Percentiles rank a stretch among this genome's conserved stretches.
phyloP scores from a whole-genome alignment of 345 rosid species.

The Eucalyptus cloeziana region DNA sequence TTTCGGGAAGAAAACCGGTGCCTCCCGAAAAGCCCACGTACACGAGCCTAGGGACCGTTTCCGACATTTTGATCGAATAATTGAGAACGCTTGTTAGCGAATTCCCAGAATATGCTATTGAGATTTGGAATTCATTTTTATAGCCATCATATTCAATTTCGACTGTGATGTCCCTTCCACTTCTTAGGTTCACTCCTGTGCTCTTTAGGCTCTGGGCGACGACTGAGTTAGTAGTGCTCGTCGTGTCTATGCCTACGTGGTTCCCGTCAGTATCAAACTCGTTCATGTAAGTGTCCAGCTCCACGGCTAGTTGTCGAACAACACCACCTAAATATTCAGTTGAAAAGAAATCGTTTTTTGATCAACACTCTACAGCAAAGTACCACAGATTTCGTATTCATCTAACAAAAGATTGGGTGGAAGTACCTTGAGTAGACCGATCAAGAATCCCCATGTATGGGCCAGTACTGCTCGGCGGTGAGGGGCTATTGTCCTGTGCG shows the following conservation, averaged over 20 bases:
- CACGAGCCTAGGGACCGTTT: conserved; percentile 5
- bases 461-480: conserved; percentile 13
- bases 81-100: conserved; percentile 6
- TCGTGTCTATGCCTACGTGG: conserved; percentile 17
- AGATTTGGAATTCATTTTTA: neutral
- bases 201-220: conserved; percentile 2
- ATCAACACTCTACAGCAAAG: neutral
- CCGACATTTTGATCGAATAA: conserved; percentile 12
- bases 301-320: conserved; percentile 16
- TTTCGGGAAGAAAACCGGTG: conserved; percentile 9
- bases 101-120: conserved; percentile 14
- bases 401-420: neutral
- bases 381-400: neutral
- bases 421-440: conserved; percentile 11
- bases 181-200: conserved; percentile 20
- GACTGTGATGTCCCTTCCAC: conserved; percentile 14
- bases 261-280: conserved; percentile 24
- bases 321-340: neutral
- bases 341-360: neutral
- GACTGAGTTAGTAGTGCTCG: neutral
- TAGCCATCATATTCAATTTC: conserved; percentile 4
- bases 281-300: conserved; percentile 27
- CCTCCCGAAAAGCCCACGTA: conserved; percentile 25
- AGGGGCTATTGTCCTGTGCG: conserved; percentile 3
- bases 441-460: conserved; percentile 24